These are phyloP conservation scores for Priceomyces carsonii DNA, from an alignment of 805 yeast species.

Conservation along the genomic window DNA sequence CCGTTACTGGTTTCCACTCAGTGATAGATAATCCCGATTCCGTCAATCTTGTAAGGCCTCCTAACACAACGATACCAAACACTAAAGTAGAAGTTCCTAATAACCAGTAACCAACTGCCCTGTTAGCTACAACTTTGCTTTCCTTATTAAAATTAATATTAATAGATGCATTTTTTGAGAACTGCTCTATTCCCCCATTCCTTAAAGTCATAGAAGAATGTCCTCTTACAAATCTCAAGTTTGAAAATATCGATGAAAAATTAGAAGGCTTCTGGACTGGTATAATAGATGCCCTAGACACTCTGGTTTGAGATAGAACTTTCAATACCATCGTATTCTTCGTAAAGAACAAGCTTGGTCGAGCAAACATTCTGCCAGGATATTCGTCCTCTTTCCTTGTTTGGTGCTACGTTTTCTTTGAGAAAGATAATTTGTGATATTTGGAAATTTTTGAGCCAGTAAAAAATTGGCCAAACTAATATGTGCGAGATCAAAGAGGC, in stretches of 20 bases:
- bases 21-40: conserved; percentile 96
- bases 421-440: no score
- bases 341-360: conserved; percentile 59
- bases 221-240: conserved; percentile 4
- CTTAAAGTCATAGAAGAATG: conserved; percentile 6
- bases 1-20: conserved; percentile 98
- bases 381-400: not conserved
- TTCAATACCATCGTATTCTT: conserved; percentile 50
- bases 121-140: conserved; percentile 20
- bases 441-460: no score
- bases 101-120: conserved; percentile 79
- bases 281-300: conserved; percentile 17
- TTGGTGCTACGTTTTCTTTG: no score
- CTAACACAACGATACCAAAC: conserved; percentile 93
- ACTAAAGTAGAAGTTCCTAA: conserved; percentile 85
- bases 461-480: no score
- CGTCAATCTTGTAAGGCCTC: conserved; percentile 92
- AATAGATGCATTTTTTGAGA: not conserved
- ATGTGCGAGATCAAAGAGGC: no score
- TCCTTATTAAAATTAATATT: not conserved
- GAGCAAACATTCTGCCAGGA: conserved; percentile 32
- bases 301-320: conserved; percentile 24
- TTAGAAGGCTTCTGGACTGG: conserved; percentile 10
- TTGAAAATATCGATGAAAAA: conserved; percentile 7
- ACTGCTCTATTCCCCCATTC: not conserved